These are phyloP conservation scores for Didymella arachidicola DNA, from an alignment of 2,329 filamentous ascomycete species.

Conservation along the genomic window DNA sequence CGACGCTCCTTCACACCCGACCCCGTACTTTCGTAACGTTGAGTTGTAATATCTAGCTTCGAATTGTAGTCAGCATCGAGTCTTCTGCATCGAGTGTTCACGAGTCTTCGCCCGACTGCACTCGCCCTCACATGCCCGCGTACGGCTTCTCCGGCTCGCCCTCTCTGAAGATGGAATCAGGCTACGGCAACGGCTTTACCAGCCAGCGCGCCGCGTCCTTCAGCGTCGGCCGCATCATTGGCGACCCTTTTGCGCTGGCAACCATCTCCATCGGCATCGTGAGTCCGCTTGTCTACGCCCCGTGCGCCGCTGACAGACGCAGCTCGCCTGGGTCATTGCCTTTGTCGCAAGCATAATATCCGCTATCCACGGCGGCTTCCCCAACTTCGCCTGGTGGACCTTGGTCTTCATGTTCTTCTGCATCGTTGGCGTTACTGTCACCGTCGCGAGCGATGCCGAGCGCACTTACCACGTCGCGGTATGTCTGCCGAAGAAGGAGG, in stretches of 20 bases:
- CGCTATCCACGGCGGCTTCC: constrained; percentile 67
- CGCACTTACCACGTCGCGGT: constrained; percentile 90
- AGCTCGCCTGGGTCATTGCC: constrained; percentile 95
- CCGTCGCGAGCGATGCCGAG: constrained; percentile 83
- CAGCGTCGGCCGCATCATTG: constrained; percentile 86
- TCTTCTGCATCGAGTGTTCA: too few species aligned
- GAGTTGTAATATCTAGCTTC: too few species aligned
- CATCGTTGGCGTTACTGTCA: constrained; percentile 79
- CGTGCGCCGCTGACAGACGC: constrained; percentile 32
- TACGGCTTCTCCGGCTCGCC: constrained; percentile 78
- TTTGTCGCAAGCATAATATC: constrained; percentile 87
- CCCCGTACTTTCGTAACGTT: too few species aligned
- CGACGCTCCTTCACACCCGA: constrained; percentile 3
- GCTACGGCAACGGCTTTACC: constrained; percentile 56
- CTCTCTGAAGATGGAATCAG: constrained; percentile 82
- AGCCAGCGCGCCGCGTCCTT: constrained; percentile 59
- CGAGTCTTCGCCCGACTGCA: not conserved
- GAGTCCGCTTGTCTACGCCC: constrained; percentile 54
- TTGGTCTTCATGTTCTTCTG: constrained; percentile 84
- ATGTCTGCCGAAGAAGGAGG: constrained; percentile 40
- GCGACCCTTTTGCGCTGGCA: constrained; percentile 94
- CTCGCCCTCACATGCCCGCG: constrained; percentile 65
- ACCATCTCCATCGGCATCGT: constrained; percentile 92
- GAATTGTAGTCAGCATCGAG: not conserved
- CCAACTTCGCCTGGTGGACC: constrained; percentile 92